Conservation (phyloP, 2,329 filamentous ascomycete genomes). For the Microdochium trichocladiopsis region DNA sequence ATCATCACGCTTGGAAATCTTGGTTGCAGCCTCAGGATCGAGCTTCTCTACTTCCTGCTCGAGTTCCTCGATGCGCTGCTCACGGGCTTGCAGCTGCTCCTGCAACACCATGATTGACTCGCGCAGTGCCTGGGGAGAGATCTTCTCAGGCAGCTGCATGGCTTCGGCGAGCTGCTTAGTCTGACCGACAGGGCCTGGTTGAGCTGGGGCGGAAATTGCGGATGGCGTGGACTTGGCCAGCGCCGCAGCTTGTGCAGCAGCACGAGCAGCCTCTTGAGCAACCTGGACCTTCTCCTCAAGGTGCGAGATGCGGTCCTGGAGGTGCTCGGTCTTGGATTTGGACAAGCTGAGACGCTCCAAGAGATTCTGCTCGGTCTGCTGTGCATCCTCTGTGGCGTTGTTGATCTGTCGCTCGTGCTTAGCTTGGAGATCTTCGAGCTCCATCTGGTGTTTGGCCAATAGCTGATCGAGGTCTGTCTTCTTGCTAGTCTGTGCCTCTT, state of each 20-base stretch:
- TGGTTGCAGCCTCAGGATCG: conserved; percentile 71
- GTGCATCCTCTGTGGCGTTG: conserved; percentile 73
- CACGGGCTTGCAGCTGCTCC: conserved; percentile 91
- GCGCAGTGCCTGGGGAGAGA: conserved; percentile 87
- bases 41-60: conserved; percentile 62
- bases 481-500: conserved; percentile 66
- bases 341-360: conserved; percentile 76
- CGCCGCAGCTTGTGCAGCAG: conserved; percentile 62
- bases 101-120: conserved; percentile 96
- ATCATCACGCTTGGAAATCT: conserved; percentile 85
- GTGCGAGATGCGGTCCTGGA: conserved; percentile 77
- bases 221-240: conserved; percentile 22
- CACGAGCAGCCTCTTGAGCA: conserved; percentile 77
- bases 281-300: conserved; percentile 89
- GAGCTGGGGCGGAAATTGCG: conserved; percentile 33
- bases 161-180: conserved; percentile 29
- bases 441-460: conserved; percentile 54
- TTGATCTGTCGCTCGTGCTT: conserved; percentile 69
- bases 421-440: conserved; percentile 66
- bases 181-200: conserved; percentile 35
- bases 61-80: conserved; percentile 81
- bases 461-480: conserved; percentile 35
- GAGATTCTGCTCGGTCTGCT: conserved; percentile 72
- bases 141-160: conserved; percentile 65
- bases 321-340: conserved; percentile 75